Base-by-base conservation (phyloP, 1,139 yeast species). In the Meyerozyma sp. region DNA sequence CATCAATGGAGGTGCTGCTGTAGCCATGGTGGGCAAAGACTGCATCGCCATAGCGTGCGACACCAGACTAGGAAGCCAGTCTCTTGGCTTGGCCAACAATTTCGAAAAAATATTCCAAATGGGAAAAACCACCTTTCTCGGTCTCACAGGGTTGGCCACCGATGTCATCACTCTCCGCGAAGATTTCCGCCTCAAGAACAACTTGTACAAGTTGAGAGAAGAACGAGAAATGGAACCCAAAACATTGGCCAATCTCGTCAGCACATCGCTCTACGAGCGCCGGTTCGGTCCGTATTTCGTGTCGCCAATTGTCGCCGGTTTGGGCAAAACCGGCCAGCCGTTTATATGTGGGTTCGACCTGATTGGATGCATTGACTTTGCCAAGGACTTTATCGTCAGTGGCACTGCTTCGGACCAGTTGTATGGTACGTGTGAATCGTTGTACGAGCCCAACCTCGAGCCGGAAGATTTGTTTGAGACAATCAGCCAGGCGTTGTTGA, bases 31-130 rank as follows among this genome's bases (percentile, higher is more conserved):
- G 23, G 99, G 99, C 55, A 91, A 94, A 62, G 97, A 90, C 56
- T 94, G 99, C 70, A 90, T 94, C 47, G 98, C 98, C 40, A 91
- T 94, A 57, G 99, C 98, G 13, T 84, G 94, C 57, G 99, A 94
- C 68, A 73, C 93, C 59, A 82, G 98, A 59, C 75, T 94, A 51
- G 99, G 99, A 29, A 82, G 82, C 63, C 98, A 93, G 65, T 88
- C 97, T 7, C 75, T 93, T 38, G 97, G 98, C 45, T 82, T 94
- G 43, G 76, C 96, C 42, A 90, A 90, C 64, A 84, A 90, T 60
- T 94, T 94, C 63, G 98, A 93, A 60, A 93, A 93, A 72, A 75
- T 94, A 50, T 90, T 91, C 64, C 82, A 80, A 54, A 84, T 82
- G 59, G 96, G 93, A 28, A 73, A 71, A 51, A 85, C 88, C 63